Base-by-base conservation (phyloP, 2,329 filamentous ascomycete genomes). In the Tolypocladium ovalisporum region DNA sequence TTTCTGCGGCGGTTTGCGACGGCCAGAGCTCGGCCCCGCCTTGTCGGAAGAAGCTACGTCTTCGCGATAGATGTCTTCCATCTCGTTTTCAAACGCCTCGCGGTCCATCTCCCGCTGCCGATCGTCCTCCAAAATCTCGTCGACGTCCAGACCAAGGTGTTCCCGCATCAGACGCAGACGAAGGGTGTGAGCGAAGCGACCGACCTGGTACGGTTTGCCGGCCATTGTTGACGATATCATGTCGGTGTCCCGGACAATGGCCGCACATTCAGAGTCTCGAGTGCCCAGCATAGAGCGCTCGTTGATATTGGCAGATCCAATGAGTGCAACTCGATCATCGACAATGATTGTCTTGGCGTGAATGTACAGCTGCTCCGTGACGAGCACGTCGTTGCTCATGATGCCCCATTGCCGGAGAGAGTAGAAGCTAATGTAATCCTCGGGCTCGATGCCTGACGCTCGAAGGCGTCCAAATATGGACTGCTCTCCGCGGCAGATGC, bases 291-390 rank as follows among this genome's bases (percentile, higher is more conserved):
- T 91, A 8, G 93, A 97, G 52, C 94, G 86, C 72, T 99, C 94
- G 66, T 99, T 99, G 77, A 99, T 97, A 69, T 99, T 99, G 56
- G 94, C 94, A 52, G 93, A 97, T 22, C 94, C 94, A 65, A 99
- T 99, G 60, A 99, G 85, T 24, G 88, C 93, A 58, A 94, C 84
- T 37, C 93, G 85, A 67, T 99, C 94, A 70, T 99, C 94, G 5
- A 96, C 93, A 57, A 99, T 82, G 79, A 97, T 97, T 63, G 88
- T 88, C 74, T 99, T 99, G 60, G 94, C 94, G 67, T 99, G 94
- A 58, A 99, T 97, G 69, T 99, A 99, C 13, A 99, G 81, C 73
- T 97, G 94, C 70, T 99, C 94, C 0, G 94, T 97, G 4, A 94
- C 90, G 40, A 97, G 76, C 58, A 85, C 83, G 63, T 94, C 89